Evolutionary conservation across 345 rosid genomes (phyloP), one percentile per base, ranked within the genome.

Genomic region (Pugionium cornutum): DNA sequence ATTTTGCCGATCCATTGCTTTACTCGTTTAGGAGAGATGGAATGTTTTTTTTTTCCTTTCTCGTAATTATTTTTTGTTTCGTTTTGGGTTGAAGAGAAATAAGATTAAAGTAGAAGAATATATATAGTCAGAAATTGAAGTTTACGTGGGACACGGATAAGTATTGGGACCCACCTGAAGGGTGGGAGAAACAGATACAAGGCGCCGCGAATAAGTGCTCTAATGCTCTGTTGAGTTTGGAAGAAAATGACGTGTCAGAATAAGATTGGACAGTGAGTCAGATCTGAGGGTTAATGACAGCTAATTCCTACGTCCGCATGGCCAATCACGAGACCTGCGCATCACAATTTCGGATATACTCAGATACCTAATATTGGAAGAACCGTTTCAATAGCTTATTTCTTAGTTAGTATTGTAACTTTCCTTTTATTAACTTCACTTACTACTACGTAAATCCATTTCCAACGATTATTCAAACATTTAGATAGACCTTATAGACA

Each of bases 121-220:
- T 68, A 68, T 68, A 68, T 68, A 68, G 58, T 58, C 9, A 18
- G 25, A 36, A 54, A 55, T 44, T 54, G 5, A 54, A 11, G 53
- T 9, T 1, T 26, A 45, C n/a, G 54, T 55, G 36, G 36, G 62
- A 66, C 60, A 0, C 18, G 18, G 18, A 18, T 18, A 44, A 7
- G 57, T 62, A 34, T 34, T 27, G 18, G 27, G 62, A 56, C 76
- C 78, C 39, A 42, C 11, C 18, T 18, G 18, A 7, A 6, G 2
- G 51, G 27, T 65, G 77, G 74, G 4, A 70, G 51, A 75, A 81
- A 84, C 87, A 60, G 75, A 72, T 68, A 77, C 91, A 58, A 65
- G 75, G 41, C 82, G 82, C 96, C 75, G 88, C 89, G 81, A 36
- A 67, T 29, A 18, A 57, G 25, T 32, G 18, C 9, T 32, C 26